phyloP scores from a whole-genome alignment of 345 rosid genomes.

The Ricinus communis region DNA sequence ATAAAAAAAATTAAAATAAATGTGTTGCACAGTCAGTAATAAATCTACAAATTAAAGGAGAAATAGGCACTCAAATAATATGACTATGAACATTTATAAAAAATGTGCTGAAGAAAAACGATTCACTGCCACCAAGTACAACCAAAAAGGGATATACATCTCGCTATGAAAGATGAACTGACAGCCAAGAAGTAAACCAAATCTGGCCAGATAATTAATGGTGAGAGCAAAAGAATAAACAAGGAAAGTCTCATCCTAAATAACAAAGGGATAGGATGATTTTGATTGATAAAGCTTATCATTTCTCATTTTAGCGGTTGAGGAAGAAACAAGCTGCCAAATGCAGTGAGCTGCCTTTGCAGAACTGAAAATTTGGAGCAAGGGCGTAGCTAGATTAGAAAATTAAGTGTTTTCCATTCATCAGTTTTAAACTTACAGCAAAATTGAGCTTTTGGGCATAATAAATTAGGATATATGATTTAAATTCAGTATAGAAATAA shows the following conservation, averaged over 20 bases:
- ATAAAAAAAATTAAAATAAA: background rate
- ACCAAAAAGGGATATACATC: background rate
- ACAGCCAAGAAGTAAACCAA: background rate
- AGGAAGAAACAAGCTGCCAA: background rate
- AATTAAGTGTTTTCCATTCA: too few relatives aligned
- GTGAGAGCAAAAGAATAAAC: background rate
- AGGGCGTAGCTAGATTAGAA: background rate
- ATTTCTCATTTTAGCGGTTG: background rate
- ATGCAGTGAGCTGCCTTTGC: background rate
- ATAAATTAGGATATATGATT: background rate
- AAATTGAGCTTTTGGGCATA: background rate
- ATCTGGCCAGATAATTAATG: background rate
- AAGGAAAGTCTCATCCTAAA: background rate
- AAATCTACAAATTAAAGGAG: too few relatives aligned
- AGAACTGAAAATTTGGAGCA: too few relatives aligned
- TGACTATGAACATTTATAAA: too few relatives aligned
- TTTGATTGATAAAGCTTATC: background rate
- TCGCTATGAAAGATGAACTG: background rate
- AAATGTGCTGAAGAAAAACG: background rate
- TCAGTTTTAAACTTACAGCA: background rate
- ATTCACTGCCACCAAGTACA: background rate
- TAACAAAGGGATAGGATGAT: background rate
- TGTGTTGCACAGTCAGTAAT: too few relatives aligned
- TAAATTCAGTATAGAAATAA: background rate
- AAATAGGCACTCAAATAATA: too few relatives aligned